Conservation (phyloP, 306 rosid genomes). For the Psophocarpus tetragonolobus region DNA sequence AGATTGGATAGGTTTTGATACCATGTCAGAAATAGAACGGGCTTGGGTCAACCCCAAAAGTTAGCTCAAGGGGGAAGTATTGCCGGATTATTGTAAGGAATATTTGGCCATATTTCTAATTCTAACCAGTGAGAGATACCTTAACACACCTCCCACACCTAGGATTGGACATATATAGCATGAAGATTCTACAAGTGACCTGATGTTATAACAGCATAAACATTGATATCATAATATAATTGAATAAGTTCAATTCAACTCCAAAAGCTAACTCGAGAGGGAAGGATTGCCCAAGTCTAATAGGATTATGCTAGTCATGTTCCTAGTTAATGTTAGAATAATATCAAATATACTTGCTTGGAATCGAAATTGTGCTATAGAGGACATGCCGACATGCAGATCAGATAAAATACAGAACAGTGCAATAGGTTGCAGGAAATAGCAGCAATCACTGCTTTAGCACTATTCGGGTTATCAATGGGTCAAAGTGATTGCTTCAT, state of each 20-base stretch:
- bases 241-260: not conserved
- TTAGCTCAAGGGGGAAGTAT: too few species aligned
- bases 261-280: not conserved
- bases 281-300: not conserved
- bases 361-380: not conserved
- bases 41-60: not conserved
- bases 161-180: not conserved
- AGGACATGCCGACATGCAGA: not conserved
- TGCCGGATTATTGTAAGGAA: too few species aligned
- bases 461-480: not conserved
- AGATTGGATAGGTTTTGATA: not conserved
- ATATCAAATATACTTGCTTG: not conserved
- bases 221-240: not conserved
- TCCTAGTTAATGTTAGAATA: not conserved
- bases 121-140: not conserved
- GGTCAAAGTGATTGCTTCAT: not conserved
- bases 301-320: not conserved
- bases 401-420: not conserved
- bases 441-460: not conserved
- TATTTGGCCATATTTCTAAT: too few species aligned
- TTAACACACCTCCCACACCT: not conserved
- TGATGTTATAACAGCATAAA: not conserved
- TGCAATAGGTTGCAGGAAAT: not conserved
- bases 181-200: not conserved
- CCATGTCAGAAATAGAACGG: not conserved